Percentiles rank a stretch among this genome's conserved stretches.
phyloP scores from a whole-genome alignment of 306 rosid genomes.

The Lathyrus aphaca region DNA sequence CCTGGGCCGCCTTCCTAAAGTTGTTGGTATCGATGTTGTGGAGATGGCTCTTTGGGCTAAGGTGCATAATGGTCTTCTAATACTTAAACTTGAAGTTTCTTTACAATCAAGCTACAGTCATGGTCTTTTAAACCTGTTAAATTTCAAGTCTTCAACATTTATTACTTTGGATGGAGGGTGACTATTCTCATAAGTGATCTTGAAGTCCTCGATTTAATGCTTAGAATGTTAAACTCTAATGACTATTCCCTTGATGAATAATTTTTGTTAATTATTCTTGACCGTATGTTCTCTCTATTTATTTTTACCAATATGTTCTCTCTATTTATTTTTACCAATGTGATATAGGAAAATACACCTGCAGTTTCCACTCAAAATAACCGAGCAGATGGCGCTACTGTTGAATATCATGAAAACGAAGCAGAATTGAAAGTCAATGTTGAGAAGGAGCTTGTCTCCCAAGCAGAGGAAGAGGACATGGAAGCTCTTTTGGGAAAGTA shows the following conservation, averaged over 20 bases:
- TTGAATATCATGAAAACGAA: conserved; percentile 57
- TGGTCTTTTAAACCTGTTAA: conserved; percentile 5
- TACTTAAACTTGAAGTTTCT: conserved; percentile 35
- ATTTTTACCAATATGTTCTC: conserved; percentile 26
- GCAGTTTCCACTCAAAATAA: conserved; percentile 53
- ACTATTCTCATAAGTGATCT: conserved; percentile 30
- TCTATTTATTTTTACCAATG: conserved; percentile 36
- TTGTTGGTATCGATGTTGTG: conserved; percentile 94
- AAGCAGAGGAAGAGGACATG: conserved; percentile 99
- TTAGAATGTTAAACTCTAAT: conserved; percentile 33
- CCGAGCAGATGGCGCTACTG: conserved; percentile 58
- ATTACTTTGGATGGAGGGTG: conserved; percentile 25
- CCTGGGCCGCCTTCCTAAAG: conserved; percentile 86
- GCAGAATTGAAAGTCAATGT: conserved; percentile 81
- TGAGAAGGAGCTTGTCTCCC: conserved; percentile 96
- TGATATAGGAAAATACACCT: conserved; percentile 79
- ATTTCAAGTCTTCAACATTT: conserved; percentile 28
- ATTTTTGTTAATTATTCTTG: conserved; percentile 15
- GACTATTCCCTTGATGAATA: conserved; percentile 16
- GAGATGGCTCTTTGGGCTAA: conserved; percentile 99
- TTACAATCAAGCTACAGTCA: conserved; percentile 26
- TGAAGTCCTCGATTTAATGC: conserved; percentile 16
- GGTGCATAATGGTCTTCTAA: conserved; percentile 58
- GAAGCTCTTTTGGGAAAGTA: conserved; percentile 97
- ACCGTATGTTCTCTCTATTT: conserved; percentile 30